Percentiles rank a stretch among this genome's conserved stretches.
phyloP scores from a whole-genome alignment of 2,329 filamentous ascomycete species.

The Aspergillus glaucus region DNA sequence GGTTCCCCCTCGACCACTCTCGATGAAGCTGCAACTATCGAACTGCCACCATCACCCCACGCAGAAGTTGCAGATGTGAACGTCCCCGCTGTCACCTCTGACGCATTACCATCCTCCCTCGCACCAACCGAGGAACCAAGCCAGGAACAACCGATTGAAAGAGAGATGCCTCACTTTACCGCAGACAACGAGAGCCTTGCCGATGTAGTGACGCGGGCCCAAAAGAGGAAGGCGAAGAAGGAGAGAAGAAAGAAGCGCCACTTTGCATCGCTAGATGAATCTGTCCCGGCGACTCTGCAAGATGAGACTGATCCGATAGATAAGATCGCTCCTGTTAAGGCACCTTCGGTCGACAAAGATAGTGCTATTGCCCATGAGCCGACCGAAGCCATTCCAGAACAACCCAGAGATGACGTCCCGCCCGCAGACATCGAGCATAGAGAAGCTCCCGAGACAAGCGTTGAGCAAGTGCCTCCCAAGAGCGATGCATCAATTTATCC shows the following conservation, averaged over 20 bases:
- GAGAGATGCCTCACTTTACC: not conserved
- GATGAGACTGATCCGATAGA: too few relatives aligned
- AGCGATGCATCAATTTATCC: not conserved
- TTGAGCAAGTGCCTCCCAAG: not conserved
- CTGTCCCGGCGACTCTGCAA: not conserved
- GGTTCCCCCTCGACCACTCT: not conserved
- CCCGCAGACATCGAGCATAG: not conserved
- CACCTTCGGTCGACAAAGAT: not conserved
- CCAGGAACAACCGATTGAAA: constrained; percentile 5
- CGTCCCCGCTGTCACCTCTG: not conserved
- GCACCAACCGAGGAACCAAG: not conserved
- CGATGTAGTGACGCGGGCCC: constrained; percentile 12
- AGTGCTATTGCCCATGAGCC: too few relatives aligned
- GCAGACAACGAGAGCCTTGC: not conserved
- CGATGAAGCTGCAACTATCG: constrained; percentile 3
- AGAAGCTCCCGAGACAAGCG: not conserved
- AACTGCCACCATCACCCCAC: not conserved
- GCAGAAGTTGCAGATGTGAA: not conserved
- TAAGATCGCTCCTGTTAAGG: not conserved
- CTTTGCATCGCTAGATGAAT: constrained; percentile 4
- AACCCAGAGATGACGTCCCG: not conserved
- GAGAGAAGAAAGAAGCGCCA: constrained; percentile 18
- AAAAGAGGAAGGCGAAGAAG: constrained; percentile 22
- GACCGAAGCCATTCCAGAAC: constrained; percentile 1
- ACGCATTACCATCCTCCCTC: constrained; percentile 1